These are phyloP conservation scores for Sambucus nigra DNA, from an alignment of 129 eudicot genomes.

Conservation along the genomic window DNA sequence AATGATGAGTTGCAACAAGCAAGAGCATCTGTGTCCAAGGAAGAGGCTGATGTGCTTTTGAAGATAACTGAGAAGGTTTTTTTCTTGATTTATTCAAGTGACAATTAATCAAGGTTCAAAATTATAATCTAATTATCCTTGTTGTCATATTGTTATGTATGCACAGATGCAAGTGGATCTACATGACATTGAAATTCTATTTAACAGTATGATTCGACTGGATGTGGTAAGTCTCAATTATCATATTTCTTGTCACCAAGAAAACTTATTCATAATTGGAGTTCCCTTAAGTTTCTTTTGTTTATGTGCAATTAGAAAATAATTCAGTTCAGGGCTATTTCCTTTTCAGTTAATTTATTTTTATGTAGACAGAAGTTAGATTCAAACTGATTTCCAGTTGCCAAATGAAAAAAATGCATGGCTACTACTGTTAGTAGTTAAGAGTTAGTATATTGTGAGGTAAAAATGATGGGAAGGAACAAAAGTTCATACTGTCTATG, in stretches of 20 bases:
- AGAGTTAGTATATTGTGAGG: neutral
- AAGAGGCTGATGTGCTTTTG: constrained; percentile 82
- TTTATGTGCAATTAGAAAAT: neutral
- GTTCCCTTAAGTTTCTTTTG: neutral
- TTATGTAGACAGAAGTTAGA: neutral
- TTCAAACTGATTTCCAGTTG: neutral
- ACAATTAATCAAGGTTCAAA: neutral
- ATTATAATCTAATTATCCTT: constrained; percentile 1
- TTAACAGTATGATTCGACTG: constrained; percentile 42
- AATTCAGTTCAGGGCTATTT: neutral
- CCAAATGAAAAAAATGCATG: neutral
- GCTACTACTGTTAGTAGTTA: neutral
- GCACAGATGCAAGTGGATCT: constrained; percentile 72
- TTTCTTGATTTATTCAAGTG: neutral
- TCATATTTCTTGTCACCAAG: neutral
- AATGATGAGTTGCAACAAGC: constrained; percentile 94
- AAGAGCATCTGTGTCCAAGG: constrained; percentile 61
- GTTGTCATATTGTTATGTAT: constrained; percentile 9
- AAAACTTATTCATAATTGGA: neutral
- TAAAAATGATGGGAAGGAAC: neutral
- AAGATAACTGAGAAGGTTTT: constrained; percentile 70
- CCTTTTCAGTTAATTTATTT: neutral
- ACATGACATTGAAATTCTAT: constrained; percentile 44
- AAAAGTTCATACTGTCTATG: too few relatives aligned
- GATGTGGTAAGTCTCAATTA: constrained; percentile 54